A percentile compares a stretch with the other conserved stretches of the same genome.
These are phyloP conservation scores for Betula pendula DNA, from an alignment of 306 rosid species.

Conservation along the genomic window DNA sequence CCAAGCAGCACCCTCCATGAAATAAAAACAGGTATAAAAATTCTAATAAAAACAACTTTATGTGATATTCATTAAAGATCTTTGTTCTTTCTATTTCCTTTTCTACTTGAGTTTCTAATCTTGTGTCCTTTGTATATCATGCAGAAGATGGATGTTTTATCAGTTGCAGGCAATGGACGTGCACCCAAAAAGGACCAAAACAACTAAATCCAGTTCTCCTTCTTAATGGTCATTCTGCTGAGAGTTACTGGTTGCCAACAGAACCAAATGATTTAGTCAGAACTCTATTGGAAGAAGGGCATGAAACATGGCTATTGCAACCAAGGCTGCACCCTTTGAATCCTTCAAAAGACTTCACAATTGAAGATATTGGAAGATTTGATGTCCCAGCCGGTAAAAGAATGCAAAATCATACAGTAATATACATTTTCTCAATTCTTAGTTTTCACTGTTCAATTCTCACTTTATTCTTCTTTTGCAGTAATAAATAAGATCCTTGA, in stretches of 20 bases:
- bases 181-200: slow-evolving; percentile 9
- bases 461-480: slow-evolving; percentile 11
- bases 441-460: not conserved
- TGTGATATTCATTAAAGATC: not conserved
- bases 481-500: slow-evolving; percentile 34
- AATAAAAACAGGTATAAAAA: slow-evolving; percentile 40
- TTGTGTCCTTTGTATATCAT: not conserved
- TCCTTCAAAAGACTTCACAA: slow-evolving; percentile 30
- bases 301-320: slow-evolving; percentile 37
- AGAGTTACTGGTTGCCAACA: slow-evolving; percentile 32
- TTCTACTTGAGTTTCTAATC: not conserved
- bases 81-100: not conserved
- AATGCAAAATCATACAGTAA: not conserved
- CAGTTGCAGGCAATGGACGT: slow-evolving; percentile 32
- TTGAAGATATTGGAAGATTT: slow-evolving; percentile 40
- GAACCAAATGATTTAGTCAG: slow-evolving; percentile 34
- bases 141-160: slow-evolving; percentile 37
- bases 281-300: slow-evolving; percentile 36
- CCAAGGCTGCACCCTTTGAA: slow-evolving; percentile 33
- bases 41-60: no score
- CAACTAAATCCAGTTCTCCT: slow-evolving; percentile 34
- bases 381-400: slow-evolving; percentile 41
- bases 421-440: not conserved
- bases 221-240: slow-evolving; percentile 33
- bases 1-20: slow-evolving; percentile 25